These are phyloP conservation scores for Pseudomassariella vexata DNA, from an alignment of 2,329 filamentous ascomycete genomes.

Conservation along the genomic window DNA sequence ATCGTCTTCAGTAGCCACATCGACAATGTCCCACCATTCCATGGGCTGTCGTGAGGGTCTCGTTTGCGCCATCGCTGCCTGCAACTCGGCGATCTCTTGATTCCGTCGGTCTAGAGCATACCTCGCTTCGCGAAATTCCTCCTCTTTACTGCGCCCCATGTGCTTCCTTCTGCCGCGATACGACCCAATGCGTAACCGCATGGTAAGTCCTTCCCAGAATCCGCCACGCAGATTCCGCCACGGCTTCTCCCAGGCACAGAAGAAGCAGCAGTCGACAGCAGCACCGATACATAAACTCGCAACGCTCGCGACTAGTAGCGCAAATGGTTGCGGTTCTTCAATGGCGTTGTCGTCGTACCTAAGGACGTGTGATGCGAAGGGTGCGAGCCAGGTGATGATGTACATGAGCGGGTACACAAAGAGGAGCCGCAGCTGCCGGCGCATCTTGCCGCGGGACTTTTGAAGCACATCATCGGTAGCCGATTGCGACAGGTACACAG, in stretches of 20 bases:
- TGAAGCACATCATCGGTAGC: conserved; percentile 25
- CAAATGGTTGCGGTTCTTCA: conserved; percentile 40
- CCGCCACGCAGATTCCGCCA: conserved; percentile 51
- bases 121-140: conserved; percentile 45
- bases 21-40: conserved; percentile 35
- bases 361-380: conserved; percentile 60
- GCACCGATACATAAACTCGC: conserved; percentile 61
- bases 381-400: conserved; percentile 65
- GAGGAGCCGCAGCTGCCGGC: conserved; percentile 62
- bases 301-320: conserved; percentile 47
- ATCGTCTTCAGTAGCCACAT: too few relatives aligned
- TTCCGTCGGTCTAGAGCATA: conserved; percentile 42
- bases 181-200: conserved; percentile 12
- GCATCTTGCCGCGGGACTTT: conserved; percentile 47
- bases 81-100: conserved; percentile 32
- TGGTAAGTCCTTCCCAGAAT: conserved; percentile 23
- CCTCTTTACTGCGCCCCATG: conserved; percentile 42
- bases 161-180: conserved; percentile 8
- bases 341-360: conserved; percentile 42
- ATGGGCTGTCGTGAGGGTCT: conserved; percentile 12
- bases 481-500: conserved; percentile 14
- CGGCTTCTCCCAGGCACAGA: conserved; percentile 64
- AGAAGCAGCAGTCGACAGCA: conserved; percentile 61
- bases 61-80: conserved; percentile 10
- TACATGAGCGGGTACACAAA: conserved; percentile 75